Conservation (phyloP, 1,284 basidiomycete genomes). For the Trichosporon ovoides region DNA sequence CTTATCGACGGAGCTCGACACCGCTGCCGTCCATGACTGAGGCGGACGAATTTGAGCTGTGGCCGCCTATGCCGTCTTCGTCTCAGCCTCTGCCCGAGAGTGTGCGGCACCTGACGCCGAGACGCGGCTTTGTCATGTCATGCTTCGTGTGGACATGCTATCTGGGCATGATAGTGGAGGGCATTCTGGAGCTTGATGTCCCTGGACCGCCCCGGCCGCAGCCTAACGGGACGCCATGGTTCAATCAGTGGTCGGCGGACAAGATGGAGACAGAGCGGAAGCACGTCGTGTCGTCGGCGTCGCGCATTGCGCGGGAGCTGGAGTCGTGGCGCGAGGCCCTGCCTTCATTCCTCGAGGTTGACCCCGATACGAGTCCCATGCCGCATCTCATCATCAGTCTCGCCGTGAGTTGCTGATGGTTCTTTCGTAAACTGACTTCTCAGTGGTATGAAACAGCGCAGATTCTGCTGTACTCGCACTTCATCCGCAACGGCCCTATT, state of each 20-base stretch:
- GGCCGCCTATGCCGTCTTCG: slow-evolving; percentile 38
- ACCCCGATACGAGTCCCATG: slow-evolving; percentile 23
- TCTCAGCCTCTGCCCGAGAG: slow-evolving; percentile 20
- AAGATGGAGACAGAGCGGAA: not conserved
- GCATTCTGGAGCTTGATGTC: slow-evolving; percentile 38
- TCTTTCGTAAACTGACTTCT: not conserved
- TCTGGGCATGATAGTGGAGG: slow-evolving; percentile 41
- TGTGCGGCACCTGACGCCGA: slow-evolving; percentile 27
- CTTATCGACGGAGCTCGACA: slow-evolving; percentile 43
- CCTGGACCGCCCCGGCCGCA: slow-evolving; percentile 18
- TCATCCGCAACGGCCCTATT: slow-evolving; percentile 23
- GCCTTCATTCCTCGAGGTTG: slow-evolving; percentile 27
- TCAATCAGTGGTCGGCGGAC: not conserved
- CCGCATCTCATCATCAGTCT: slow-evolving; percentile 38
- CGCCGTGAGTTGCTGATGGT: slow-evolving; percentile 10
- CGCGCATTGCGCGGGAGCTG: slow-evolving; percentile 17
- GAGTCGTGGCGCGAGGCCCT: slow-evolving; percentile 29
- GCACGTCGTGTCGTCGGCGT: not conserved
- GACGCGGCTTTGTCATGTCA: slow-evolving; percentile 33
- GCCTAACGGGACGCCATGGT: not conserved
- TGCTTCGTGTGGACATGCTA: slow-evolving; percentile 43
- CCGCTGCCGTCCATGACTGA: slow-evolving; percentile 47
- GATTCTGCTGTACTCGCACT: slow-evolving; percentile 40
- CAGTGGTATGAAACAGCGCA: slow-evolving; percentile 37
- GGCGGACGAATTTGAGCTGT: slow-evolving; percentile 48